A percentile compares a stretch with the other conserved stretches of the same genome.
These are phyloP conservation scores for Apiospora phragmitis DNA, from an alignment of 2,329 filamentous ascomycete genomes.

Conservation along the genomic window DNA sequence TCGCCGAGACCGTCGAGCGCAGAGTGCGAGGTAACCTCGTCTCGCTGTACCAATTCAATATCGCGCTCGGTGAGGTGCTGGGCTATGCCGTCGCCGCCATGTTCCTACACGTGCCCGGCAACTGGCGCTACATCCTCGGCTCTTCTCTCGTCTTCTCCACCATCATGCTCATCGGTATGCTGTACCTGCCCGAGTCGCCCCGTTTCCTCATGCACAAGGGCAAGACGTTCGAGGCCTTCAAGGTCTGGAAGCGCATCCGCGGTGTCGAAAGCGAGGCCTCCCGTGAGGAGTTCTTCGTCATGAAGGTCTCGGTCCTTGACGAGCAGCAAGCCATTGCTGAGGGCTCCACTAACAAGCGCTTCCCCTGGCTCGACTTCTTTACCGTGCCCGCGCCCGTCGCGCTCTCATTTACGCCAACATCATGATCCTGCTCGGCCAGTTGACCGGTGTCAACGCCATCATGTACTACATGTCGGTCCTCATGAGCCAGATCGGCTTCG, in stretches of 20 bases:
- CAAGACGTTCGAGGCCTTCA: conserved; percentile 58
- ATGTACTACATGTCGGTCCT: conserved; percentile 73
- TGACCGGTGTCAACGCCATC: conserved; percentile 70
- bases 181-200: conserved; percentile 71
- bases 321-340: conserved; percentile 56
- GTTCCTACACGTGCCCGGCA: conserved; percentile 67
- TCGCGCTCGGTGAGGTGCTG: conserved; percentile 72
- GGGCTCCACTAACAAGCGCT: conserved; percentile 53
- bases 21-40: conserved; percentile 70
- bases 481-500: conserved; percentile 68
- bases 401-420: conserved; percentile 68
- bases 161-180: conserved; percentile 62
- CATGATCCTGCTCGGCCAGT: conserved; percentile 70
- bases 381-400: conserved; percentile 67
- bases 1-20: conserved; percentile 70
- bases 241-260: conserved; percentile 73
- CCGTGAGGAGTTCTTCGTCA: conserved; percentile 70
- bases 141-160: conserved; percentile 71
- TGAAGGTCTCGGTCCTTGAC: conserved; percentile 62
- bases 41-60: conserved; percentile 74
- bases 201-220: conserved; percentile 72
- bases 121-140: conserved; percentile 74
- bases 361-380: conserved; percentile 74
- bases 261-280: conserved; percentile 57
- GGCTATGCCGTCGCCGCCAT: conserved; percentile 74